Percentiles rank a stretch among this genome's conserved stretches.
Conservation (phyloP, 345 rosid species). For the Populus deltoides region DNA sequence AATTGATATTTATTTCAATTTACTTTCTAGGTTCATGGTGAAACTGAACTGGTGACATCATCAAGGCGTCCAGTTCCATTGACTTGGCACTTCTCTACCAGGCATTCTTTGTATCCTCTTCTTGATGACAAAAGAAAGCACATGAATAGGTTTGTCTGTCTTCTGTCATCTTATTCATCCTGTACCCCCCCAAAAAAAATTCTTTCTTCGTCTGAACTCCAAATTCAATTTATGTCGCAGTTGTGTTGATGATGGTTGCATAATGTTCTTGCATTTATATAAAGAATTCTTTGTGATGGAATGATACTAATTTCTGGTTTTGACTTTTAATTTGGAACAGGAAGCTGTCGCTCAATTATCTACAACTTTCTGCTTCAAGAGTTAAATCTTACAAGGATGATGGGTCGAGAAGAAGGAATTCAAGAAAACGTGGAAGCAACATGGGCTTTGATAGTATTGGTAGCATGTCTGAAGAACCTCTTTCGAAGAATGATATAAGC, state of each 20-base stretch:
- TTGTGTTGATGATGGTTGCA: not conserved
- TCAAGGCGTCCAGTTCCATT: constrained; percentile 90
- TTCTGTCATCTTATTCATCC: not conserved
- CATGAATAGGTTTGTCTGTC: constrained; percentile 63
- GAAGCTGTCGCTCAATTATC: constrained; percentile 77
- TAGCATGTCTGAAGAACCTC: constrained; percentile 49
- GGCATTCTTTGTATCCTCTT: constrained; percentile 63
- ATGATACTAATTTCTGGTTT: constrained; percentile 2
- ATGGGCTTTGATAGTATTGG: constrained; percentile 25
- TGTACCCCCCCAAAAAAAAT: not conserved
- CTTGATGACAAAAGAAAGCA: constrained; percentile 79
- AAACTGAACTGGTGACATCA: constrained; percentile 82
- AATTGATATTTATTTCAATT: constrained; percentile 15
- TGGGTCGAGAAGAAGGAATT: constrained; percentile 60
- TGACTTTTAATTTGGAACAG: constrained; percentile 43
- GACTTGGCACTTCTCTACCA: constrained; percentile 96
- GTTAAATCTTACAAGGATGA: constrained; percentile 52
- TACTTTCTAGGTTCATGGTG: constrained; percentile 74
- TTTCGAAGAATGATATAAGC: constrained; percentile 78
- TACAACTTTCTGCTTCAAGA: constrained; percentile 63
- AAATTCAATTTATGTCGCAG: not conserved
- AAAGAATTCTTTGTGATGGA: constrained; percentile 64
- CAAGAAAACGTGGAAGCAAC: constrained; percentile 50
- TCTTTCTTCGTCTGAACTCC: not conserved
- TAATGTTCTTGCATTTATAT: constrained; percentile 42